phyloP scores from a whole-genome alignment of 139 green algal species.

The Edaphochlamys debaryana region DNA sequence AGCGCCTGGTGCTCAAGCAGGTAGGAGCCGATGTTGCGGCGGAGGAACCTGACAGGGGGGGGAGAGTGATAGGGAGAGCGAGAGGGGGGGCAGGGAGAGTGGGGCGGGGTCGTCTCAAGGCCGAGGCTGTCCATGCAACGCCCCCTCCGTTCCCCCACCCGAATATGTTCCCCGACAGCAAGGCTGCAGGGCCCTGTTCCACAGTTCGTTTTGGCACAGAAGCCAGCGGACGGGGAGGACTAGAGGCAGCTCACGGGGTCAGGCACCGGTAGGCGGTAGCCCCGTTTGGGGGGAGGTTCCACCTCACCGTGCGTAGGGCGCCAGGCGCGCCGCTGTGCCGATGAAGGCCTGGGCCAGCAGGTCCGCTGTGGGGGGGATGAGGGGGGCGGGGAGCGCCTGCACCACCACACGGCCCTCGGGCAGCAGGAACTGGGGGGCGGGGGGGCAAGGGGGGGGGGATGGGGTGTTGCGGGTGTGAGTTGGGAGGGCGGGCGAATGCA shows the following conservation, averaged over 20 bases:
- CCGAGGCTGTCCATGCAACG: no score
- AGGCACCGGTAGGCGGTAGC: no score
- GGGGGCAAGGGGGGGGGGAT: background rate
- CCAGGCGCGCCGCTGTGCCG: constrained; percentile 53
- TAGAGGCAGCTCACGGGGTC: no score
- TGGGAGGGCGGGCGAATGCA: no score
- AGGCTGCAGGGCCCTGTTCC: no score
- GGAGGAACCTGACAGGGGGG: constrained; percentile 36
- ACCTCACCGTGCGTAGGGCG: no score
- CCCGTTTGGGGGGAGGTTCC: no score
- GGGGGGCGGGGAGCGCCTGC: constrained; percentile 30
- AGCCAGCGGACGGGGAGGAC: no score
- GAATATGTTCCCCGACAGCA: background rate
- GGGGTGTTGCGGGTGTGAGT: background rate
- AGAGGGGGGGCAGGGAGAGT: background rate
- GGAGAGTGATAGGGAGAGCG: background rate
- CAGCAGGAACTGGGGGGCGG: background rate
- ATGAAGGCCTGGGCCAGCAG: constrained; percentile 71
- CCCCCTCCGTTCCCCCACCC: no score
- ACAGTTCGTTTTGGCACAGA: no score
- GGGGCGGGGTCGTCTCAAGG: no score
- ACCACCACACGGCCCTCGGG: constrained; percentile 48
- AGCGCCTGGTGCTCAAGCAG: constrained; percentile 62
- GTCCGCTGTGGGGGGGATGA: constrained; percentile 48
- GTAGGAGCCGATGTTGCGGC: constrained; percentile 67